Conservation (phyloP, 257 asterid species). For the Solanum medicagineum region DNA sequence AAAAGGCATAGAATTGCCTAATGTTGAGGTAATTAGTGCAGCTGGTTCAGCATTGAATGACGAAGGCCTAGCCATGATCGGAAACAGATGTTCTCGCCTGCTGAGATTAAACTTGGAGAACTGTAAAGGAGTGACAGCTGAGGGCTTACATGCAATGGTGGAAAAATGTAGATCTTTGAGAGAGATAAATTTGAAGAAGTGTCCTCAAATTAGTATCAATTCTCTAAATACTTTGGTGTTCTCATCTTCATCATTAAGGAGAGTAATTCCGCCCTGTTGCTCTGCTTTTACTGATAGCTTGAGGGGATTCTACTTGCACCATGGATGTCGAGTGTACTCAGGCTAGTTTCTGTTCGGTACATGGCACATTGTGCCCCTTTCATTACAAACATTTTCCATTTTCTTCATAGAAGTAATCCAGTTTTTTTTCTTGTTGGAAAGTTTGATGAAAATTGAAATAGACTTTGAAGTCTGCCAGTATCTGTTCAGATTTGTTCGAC, state of each 20-base stretch:
- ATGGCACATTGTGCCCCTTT: not conserved
- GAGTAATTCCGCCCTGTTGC: constrained; percentile 1
- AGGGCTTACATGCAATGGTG: not conserved
- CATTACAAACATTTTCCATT: not conserved
- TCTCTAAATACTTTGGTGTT: constrained; percentile 1
- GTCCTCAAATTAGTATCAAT: not conserved
- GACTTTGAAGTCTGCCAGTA: not conserved
- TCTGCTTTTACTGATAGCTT: not conserved
- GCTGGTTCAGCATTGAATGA: not conserved
- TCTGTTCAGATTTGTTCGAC: not conserved
- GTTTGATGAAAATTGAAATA: not conserved
- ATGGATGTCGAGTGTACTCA: constrained; percentile 1
- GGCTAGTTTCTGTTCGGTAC: not conserved
- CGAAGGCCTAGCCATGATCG: constrained; percentile 2
- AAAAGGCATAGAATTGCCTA: not conserved
- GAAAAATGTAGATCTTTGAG: not conserved
- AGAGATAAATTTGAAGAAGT: constrained; percentile 3
- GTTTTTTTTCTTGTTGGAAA: not conserved
- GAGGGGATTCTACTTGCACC: constrained; percentile 7
- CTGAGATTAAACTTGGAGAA: not conserved
- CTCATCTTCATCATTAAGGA: constrained; percentile 4
- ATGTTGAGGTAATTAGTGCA: constrained; percentile 6
- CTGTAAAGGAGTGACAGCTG: not conserved
- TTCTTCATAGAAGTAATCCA: not conserved
- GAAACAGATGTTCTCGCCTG: constrained; percentile 4